Evolutionary conservation across 441 rosid genomes (phyloP), one percentile per base, ranked within the genome.

Genomic region (Mallotus repandus): DNA sequence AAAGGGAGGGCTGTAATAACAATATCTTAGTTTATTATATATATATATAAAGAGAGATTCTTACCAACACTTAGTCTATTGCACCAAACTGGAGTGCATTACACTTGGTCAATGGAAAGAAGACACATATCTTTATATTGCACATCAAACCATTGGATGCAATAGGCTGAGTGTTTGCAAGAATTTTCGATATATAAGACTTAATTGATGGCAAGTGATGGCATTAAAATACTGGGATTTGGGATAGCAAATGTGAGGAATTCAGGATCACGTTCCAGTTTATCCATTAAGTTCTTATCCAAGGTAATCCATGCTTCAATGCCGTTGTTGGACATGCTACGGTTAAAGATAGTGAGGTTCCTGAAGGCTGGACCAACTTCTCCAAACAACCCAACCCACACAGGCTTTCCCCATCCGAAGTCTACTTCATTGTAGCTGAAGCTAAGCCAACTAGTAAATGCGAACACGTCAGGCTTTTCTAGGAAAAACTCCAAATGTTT

Each of bases 391-490:
- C 68, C 75, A 6, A 62, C 14, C 75, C 75, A 71, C 10, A 71
- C 10, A 32, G 75, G 75, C 18, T 60, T 71, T 50, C 75, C 75
- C 75, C 75, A 71, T 49, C 75, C 75, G 62, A 71, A 62, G 18
- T 71, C 60, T 5, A 63, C 5, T 15, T 53, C 38, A 7, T 29
- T 29, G 32, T 14, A n/a, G 16, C 59, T 68, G 29, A 50, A n/a
- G 2, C 32, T 12, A 3, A 15, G 41, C 68, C 68, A 71, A 15
- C 61, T 35, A 0, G 68, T 29, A 32, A 71, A 62, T 0, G 4
- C 0, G 16, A 71, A 19, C 11, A 35, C n/a, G 32, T 71, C 68
- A 2, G 75, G 60, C 8, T 71, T 62, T 50, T 19, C 45, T 10
- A 9, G 8, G 8, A 12, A 18, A 18, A 71, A 41, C 65, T 19